A percentile compares a stretch with the other conserved stretches of the same genome.
These are phyloP conservation scores for Paracoccidioides lutzii DNA, from an alignment of 2,329 filamentous ascomycete species.

Conservation along the genomic window DNA sequence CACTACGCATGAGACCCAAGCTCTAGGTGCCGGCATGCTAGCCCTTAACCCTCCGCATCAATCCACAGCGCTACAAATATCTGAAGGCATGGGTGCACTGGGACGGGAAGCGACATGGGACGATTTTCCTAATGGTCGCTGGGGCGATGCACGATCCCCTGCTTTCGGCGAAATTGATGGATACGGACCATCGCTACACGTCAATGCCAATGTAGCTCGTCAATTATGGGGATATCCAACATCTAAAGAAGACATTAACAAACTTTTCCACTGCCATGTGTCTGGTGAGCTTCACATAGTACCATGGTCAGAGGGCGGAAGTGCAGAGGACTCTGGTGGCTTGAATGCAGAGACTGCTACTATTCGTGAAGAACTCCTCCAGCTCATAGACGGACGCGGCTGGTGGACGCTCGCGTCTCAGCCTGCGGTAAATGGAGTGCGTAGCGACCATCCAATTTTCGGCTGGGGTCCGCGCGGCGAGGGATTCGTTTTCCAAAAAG, in stretches of 20 bases:
- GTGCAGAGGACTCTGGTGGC: conserved; percentile 43
- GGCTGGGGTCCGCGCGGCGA: conserved; percentile 80
- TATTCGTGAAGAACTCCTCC: conserved; percentile 63
- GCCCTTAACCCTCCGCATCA: conserved; percentile 55
- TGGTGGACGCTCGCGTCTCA: conserved; percentile 98
- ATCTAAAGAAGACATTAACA: conserved; percentile 57
- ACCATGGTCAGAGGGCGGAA: conserved; percentile 72
- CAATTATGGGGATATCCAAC: conserved; percentile 73
- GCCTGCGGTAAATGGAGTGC: conserved; percentile 77
- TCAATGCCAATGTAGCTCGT: conserved; percentile 71
- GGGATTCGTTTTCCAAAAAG: conserved; percentile 96
- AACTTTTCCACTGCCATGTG: conserved; percentile 70
- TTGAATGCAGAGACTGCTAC: conserved; percentile 60
- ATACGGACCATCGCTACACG: conserved; percentile 93
- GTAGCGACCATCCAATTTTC: conserved; percentile 63
- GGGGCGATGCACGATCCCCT: conserved; percentile 83
- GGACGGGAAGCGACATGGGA: conserved; percentile 97
- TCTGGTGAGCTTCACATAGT: conserved; percentile 66
- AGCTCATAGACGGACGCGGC: conserved; percentile 61
- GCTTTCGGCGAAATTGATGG: conserved; percentile 95
- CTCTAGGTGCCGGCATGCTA: conserved; percentile 65
- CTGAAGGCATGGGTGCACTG: conserved; percentile 78
- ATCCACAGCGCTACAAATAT: conserved; percentile 80
- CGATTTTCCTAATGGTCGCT: conserved; percentile 91
- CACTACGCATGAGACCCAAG: conserved; percentile 51